Conservation (phyloP, 2,329 filamentous ascomycete species). For the Dothideomycetes sp. region DNA sequence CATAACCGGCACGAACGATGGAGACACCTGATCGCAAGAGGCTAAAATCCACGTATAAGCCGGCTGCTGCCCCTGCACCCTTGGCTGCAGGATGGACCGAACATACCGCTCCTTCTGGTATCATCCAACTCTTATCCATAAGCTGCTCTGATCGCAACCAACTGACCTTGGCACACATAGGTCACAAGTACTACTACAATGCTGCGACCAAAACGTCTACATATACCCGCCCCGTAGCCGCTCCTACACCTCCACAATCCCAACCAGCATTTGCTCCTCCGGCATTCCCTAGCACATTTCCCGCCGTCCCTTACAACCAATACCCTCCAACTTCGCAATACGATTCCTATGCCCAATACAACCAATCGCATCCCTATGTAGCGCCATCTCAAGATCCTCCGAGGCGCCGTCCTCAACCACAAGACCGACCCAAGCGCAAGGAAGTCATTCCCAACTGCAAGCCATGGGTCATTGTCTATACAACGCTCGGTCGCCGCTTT, state of each 20-base stretch:
- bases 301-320: background rate
- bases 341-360: background rate
- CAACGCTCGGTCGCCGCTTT: conserved; percentile 80
- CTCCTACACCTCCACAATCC: conserved; percentile 16
- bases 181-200: conserved; percentile 81
- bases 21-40: conserved; percentile 34
- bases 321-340: background rate
- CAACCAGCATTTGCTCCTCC: conserved; percentile 6
- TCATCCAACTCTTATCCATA: background rate
- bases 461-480: conserved; percentile 89
- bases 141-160: too few relatives aligned
- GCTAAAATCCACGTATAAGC: conserved; percentile 70
- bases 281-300: background rate
- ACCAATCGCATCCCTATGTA: background rate
- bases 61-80: conserved; percentile 42
- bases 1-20: conserved; percentile 1
- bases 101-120: conserved; percentile 71
- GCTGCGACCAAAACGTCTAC: conserved; percentile 74
- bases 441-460: conserved; percentile 69
- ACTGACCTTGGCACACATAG: conserved; percentile 1
- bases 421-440: conserved; percentile 74
- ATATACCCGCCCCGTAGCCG: conserved; percentile 58
- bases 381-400: conserved; percentile 34
- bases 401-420: conserved; percentile 57
- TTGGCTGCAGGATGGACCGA: conserved; percentile 83